phyloP scores from a whole-genome alignment of 345 rosid genomes.

The Eucalyptus shirleyi region DNA sequence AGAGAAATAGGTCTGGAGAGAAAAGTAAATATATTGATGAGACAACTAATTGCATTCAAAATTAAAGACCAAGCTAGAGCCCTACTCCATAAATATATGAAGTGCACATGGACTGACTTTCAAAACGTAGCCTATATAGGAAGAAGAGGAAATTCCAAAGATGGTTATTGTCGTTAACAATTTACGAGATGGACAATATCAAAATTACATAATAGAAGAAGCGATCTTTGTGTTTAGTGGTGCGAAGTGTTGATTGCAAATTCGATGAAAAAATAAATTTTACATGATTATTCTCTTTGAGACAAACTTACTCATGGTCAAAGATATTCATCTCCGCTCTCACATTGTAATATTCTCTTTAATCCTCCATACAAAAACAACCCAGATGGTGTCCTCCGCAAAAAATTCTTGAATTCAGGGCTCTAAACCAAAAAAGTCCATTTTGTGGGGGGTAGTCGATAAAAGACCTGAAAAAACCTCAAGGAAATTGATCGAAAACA shows the following conservation, averaged over 20 bases:
- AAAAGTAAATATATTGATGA: not conserved
- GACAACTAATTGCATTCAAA: not conserved
- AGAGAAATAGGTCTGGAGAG: not conserved
- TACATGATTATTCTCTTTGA: too few relatives aligned
- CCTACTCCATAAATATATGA: not conserved
- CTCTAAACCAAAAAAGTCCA: not conserved
- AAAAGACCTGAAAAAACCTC: not conserved
- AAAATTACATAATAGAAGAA: not conserved
- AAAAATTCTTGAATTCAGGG: not conserved
- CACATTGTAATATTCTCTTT: too few relatives aligned
- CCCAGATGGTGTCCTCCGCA: not conserved
- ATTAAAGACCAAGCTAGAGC: not conserved
- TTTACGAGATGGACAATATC: accelerated
- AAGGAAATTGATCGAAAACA: not conserved
- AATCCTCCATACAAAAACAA: not conserved
- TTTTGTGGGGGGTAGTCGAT: not conserved
- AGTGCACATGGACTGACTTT: not conserved
- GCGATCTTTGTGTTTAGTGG: not conserved
- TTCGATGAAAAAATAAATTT: not conserved
- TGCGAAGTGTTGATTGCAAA: not conserved
- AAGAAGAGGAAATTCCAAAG: not conserved
- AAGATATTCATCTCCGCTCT: too few relatives aligned
- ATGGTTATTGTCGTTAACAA: not conserved
- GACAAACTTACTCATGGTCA: too few relatives aligned
- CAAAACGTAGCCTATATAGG: not conserved